phyloP scores from a whole-genome alignment of 2,329 filamentous ascomycete species.

The Diplocarpon mali region DNA sequence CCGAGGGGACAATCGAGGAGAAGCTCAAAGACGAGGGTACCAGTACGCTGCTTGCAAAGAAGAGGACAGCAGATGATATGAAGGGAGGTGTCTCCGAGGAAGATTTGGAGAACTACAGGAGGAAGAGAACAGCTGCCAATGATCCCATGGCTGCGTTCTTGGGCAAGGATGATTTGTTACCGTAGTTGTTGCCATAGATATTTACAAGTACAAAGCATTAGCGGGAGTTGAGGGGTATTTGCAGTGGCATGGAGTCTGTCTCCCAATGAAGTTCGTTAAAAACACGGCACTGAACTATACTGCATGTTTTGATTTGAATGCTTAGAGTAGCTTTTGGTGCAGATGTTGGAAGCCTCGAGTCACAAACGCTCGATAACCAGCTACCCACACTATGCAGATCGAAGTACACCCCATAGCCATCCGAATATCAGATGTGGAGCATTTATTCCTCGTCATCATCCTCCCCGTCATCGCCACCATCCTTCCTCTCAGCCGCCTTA shows the following conservation, averaged over 20 bases:
- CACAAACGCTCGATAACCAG: constrained; percentile 15
- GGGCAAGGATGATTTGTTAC: constrained; percentile 57
- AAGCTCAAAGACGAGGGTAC: constrained; percentile 23
- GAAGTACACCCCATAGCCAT: constrained; percentile 24
- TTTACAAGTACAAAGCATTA: constrained; percentile 3
- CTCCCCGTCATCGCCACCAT: constrained; percentile 72
- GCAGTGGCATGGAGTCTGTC: neutral
- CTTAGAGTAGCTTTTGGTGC: constrained; percentile 12
- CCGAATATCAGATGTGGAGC: constrained; percentile 14
- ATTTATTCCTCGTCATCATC: constrained; percentile 52
- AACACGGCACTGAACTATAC: neutral
- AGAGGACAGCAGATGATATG: constrained; percentile 70
- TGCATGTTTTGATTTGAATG: neutral
- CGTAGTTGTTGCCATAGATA: constrained; percentile 20
- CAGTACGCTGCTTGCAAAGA: constrained; percentile 37
- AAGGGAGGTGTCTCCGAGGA: constrained; percentile 67
- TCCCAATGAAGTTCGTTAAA: neutral
- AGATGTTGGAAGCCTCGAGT: constrained; percentile 19
- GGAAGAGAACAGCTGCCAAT: constrained; percentile 59
- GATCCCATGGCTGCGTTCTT: constrained; percentile 83
- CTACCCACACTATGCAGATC: constrained; percentile 11
- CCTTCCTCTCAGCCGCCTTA: constrained; percentile 81
- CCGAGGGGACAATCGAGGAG: constrained; percentile 27
- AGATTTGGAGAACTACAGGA: constrained; percentile 77
- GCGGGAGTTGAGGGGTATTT: constrained; percentile 9